Evolutionary conservation across 352 stramenopile species (phyloP).

Genomic region (Phytophthora rubi): DNA sequence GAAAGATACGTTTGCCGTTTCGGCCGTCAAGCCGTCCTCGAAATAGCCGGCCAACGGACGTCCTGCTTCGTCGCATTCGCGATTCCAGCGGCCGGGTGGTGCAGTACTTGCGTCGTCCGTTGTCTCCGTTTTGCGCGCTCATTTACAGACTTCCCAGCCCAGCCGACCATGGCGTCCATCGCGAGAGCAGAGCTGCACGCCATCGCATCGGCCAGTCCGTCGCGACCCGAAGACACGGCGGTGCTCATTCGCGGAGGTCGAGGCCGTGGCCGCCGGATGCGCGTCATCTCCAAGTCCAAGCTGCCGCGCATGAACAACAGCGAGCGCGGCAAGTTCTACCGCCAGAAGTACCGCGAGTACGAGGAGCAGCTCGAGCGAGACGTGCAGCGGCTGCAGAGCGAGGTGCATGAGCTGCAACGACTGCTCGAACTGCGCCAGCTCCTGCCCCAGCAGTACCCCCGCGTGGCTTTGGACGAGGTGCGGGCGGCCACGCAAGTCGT

Average conservation of each 20-base stretch:
- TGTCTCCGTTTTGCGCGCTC: conserved; percentile 2
- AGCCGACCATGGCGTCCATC: conserved; percentile 14
- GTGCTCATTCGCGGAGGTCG: conserved; percentile 23
- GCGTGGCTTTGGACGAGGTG: conserved; percentile 20
- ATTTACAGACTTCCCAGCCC: conserved; percentile 17
- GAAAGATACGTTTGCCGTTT: conserved; percentile 4
- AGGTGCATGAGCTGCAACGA: conserved; percentile 48
- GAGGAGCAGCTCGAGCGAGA: conserved; percentile 47
- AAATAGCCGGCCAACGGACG: conserved; percentile 13
- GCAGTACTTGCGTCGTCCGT: conserved; percentile 9
- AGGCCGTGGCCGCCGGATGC: conserved; percentile 28
- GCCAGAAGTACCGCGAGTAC: conserved; percentile 66
- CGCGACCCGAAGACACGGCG: conserved; percentile 15
- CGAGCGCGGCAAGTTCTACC: conserved; percentile 73
- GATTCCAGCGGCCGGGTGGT: background rate
- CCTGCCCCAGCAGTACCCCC: conserved; percentile 28
- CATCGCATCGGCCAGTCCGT: conserved; percentile 4
- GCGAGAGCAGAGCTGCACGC: conserved; percentile 6
- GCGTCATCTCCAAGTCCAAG: conserved; percentile 42
- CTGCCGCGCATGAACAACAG: conserved; percentile 74
- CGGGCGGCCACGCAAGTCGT: conserved; percentile 24
- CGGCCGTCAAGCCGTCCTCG: background rate
- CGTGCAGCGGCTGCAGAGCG: conserved; percentile 37
- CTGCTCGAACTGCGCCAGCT: conserved; percentile 45
- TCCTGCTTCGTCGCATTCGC: conserved; percentile 22